Evolutionary conservation across 177 flowering plant species (phyloP).

Genomic region (Telopea speciosissima): DNA sequence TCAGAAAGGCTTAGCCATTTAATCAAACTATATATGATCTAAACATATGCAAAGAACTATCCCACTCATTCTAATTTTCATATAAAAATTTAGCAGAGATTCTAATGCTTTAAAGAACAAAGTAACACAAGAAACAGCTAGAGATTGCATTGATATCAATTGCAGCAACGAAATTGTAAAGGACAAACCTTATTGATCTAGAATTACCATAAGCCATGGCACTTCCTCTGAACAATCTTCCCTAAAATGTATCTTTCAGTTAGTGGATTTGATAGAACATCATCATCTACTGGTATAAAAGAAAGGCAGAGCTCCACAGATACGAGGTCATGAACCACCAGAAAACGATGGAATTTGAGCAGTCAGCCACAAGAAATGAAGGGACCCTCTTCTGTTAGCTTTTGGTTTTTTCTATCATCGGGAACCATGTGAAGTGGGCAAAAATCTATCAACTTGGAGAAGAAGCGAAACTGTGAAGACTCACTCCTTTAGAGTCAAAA

Average conservation of each 20-base stretch:
- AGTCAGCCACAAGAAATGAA: constrained; percentile 11
- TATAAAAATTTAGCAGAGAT: too few relatives aligned
- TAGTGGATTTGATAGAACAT: background rate
- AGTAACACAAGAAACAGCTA: too few relatives aligned
- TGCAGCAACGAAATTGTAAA: background rate
- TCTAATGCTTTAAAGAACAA: too few relatives aligned
- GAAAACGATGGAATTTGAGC: constrained; percentile 5
- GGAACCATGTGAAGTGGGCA: constrained; percentile 10
- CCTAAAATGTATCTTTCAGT: background rate
- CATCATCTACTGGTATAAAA: background rate
- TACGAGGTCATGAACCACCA: background rate
- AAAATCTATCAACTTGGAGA: constrained; percentile 10
- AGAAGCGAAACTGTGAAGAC: constrained; percentile 5
- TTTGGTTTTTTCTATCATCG: background rate
- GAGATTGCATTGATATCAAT: too few relatives aligned
- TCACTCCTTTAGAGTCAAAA: background rate
- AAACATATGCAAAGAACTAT: too few relatives aligned
- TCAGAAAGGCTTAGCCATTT: too few relatives aligned
- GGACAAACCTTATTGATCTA: constrained; percentile 59
- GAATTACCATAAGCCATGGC: constrained; percentile 60
- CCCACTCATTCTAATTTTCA: too few relatives aligned
- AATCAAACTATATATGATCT: too few relatives aligned
- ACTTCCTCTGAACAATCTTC: background rate
- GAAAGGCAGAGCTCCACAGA: constrained; percentile 2
- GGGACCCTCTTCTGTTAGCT: constrained; percentile 3